Evolutionary conservation across 768 basidiomycete genomes (phyloP), one percentile per base, ranked within the genome.

Genomic region (Mycena epipterygia): DNA sequence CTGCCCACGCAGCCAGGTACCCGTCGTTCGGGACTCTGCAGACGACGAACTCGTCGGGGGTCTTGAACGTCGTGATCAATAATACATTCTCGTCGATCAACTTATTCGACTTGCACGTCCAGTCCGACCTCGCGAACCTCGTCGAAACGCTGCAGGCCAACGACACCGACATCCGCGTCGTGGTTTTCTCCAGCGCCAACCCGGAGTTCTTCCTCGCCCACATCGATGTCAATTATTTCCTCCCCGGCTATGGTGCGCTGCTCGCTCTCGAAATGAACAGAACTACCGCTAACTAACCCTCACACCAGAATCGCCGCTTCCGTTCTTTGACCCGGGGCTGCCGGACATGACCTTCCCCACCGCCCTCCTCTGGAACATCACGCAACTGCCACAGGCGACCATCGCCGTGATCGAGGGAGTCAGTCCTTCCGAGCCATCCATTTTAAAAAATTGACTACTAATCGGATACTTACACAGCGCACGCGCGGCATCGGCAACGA

Each of bases 401-500:
- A 35, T 55, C 33, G 52, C 52, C 19, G 52, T 29, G 33, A 55
- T 55, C n/a, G 52, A 55, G n/a, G 52, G 52, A 5, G 52, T 55
- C 3, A 35, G 52, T 23, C 5, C 33, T 7, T n/a, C 8, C 52
- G n/a, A 13, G 7, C 33, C 32, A 2, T 13, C 30, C 21, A 8
- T 8, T 12, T 12, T 30, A 35, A n/a, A 32, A 30, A 16, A 52
- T 21, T 55, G 19, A 32, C 30, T 14, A 51, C 5, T 48, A 9
- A 46, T 23, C 44, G n/a, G n/a, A n/a, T n/a, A 16, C 12, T 30
- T 29, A 3, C 13, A 19, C 46, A 67, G 66, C 58, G 66, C 48
- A 30, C 66, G 6, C 66, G 64, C 35, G 64, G 53, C 17, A 25
- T 58, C 64, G 64, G 64, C 42, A 55, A 66, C 53, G 39, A n/a